A percentile compares a stretch with the other conserved stretches of the same genome.
Evolutionary conservation across 306 rosid species (phyloP).

Genomic region (Gynostemma pentaphyllum): DNA sequence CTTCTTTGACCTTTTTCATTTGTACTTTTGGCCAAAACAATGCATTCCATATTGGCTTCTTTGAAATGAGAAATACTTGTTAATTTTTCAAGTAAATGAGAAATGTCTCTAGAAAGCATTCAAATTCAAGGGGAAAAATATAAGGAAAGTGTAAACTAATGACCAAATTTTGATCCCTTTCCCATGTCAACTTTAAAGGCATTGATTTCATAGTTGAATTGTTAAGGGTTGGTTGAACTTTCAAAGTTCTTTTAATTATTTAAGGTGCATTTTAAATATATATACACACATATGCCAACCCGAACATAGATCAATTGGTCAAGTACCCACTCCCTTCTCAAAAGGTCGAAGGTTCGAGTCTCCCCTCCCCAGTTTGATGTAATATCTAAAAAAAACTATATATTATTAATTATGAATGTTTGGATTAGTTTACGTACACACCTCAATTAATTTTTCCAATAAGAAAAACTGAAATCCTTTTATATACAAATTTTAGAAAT

Average conservation of each 20-base stretch:
- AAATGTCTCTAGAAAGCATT: background rate
- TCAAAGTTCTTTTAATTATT: background rate
- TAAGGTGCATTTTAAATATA: background rate
- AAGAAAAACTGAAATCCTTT: no score
- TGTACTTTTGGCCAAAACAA: background rate
- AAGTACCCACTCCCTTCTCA: no score
- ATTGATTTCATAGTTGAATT: background rate
- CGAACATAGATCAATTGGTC: no score
- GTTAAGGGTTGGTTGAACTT: background rate
- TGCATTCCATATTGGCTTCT: background rate
- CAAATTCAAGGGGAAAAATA: background rate
- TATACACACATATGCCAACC: no score
- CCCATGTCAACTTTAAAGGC: background rate
- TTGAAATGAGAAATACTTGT: background rate
- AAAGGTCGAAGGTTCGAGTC: no score
- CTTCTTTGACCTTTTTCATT: constrained; percentile 2
- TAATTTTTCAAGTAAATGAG: background rate
- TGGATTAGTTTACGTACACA: no score
- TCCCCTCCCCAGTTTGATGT: no score
- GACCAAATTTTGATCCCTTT: background rate
- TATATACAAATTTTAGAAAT: no score
- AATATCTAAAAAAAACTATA: no score
- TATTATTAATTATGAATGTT: no score
- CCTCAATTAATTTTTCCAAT: no score
- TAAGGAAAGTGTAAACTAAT: background rate